A percentile compares a stretch with the other conserved stretches of the same genome.
Conservation (phyloP, 306 rosid species). For the Medicago lupulina region DNA sequence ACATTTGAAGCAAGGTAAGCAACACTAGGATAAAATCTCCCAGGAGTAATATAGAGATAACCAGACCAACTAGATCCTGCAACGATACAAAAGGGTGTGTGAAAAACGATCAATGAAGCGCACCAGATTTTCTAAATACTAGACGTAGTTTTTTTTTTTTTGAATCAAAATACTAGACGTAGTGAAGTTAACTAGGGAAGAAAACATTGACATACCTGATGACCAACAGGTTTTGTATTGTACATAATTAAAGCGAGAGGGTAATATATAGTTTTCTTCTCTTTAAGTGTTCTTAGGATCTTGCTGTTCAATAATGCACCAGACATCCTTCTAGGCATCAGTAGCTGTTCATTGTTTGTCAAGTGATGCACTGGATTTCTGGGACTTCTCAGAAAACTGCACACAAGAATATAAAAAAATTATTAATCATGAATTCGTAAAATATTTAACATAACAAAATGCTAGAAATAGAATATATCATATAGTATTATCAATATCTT, state of each 20-base stretch:
- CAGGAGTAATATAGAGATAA: constrained; percentile 75
- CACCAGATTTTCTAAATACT: constrained; percentile 29
- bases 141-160: too few species aligned
- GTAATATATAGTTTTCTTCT: constrained; percentile 63
- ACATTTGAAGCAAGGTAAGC: constrained; percentile 87
- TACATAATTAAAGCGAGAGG: constrained; percentile 67
- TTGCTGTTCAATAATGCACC: constrained; percentile 69
- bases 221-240: constrained; percentile 85
- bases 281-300: constrained; percentile 73
- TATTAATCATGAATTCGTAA: constrained; percentile 30
- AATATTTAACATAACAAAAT: constrained; percentile 30
- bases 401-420: constrained; percentile 37
- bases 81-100: constrained; percentile 34
- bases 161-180: background rate
- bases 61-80: constrained; percentile 95
- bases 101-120: constrained; percentile 28
- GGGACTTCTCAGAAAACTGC: constrained; percentile 50
- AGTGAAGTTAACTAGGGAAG: constrained; percentile 27
- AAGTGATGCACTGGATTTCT: constrained; percentile 46
- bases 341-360: constrained; percentile 56
- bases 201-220: constrained; percentile 70
- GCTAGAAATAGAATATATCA: background rate
- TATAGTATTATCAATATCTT: background rate
- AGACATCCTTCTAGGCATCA: constrained; percentile 61
- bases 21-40: constrained; percentile 90